phyloP scores from a whole-genome alignment of 148 eudicot species.

The Euryodendron excelsum region DNA sequence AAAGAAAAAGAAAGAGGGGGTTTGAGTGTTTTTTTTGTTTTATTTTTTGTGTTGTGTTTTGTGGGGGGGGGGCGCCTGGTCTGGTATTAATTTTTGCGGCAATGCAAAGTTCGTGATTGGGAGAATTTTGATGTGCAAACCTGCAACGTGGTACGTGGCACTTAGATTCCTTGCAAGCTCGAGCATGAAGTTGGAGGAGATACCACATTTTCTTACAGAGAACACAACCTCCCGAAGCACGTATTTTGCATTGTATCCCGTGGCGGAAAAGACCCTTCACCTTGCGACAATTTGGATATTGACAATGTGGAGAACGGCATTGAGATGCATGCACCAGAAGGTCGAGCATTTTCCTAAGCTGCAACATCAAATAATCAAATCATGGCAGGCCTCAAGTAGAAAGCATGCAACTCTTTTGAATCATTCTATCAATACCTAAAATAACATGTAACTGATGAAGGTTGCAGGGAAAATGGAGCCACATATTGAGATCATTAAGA shows the following conservation, averaged over 20 bases:
- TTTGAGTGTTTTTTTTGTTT: too few relatives aligned
- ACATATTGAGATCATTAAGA: background rate
- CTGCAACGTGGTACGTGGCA: constrained; percentile 98
- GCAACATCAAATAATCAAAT: constrained; percentile 25
- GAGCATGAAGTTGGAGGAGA: constrained; percentile 95
- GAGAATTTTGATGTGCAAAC: constrained; percentile 34
- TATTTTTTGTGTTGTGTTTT: too few relatives aligned
- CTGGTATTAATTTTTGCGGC: too few relatives aligned
- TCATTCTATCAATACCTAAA: background rate
- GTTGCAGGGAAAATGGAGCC: background rate
- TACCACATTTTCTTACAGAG: constrained; percentile 98
- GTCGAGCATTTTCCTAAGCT: constrained; percentile 96
- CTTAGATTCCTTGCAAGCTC: constrained; percentile 88
- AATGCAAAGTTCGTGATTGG: background rate
- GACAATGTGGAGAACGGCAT: constrained; percentile 70
- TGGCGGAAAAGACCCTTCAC: constrained; percentile 94
- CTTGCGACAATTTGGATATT: constrained; percentile 78
- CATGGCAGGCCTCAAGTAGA: constrained; percentile 2
- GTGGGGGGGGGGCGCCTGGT: too few relatives aligned
- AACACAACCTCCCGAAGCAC: constrained; percentile 80
- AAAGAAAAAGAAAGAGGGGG: background rate
- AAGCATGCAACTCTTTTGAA: background rate
- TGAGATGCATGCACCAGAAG: constrained; percentile 91
- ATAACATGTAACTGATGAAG: background rate
- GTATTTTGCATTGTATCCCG: constrained; percentile 70